Evolutionary conservation across 257 asterid genomes (phyloP).

Genomic region (Vinca minor): DNA sequence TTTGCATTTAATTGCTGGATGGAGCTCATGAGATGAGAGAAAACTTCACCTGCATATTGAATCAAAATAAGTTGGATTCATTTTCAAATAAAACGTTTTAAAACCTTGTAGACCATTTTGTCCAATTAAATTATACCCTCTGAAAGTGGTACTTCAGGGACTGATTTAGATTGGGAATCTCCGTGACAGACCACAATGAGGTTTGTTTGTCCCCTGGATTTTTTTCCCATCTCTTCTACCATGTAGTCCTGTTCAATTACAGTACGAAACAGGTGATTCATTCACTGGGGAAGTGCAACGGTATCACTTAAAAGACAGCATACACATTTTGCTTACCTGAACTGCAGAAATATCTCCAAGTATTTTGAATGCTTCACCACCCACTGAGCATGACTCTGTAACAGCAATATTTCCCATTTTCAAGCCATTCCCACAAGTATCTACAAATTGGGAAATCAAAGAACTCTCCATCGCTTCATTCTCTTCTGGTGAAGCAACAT

Average conservation of each 20-base stretch:
- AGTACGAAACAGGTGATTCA: not conserved
- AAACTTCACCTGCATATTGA: constrained; percentile 53
- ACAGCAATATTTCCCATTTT: constrained; percentile 49
- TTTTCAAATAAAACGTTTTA: constrained; percentile 14
- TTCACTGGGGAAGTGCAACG: not conserved
- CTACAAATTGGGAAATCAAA: constrained; percentile 65
- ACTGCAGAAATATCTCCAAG: constrained; percentile 54
- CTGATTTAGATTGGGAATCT: constrained; percentile 26
- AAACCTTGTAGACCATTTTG: not conserved
- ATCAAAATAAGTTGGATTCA: too few relatives aligned
- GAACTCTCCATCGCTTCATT: constrained; percentile 53
- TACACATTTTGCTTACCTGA: constrained; percentile 43
- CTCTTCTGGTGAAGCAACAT: constrained; percentile 55
- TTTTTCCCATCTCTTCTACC: constrained; percentile 45
- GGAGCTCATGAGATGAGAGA: constrained; percentile 55
- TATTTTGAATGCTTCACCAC: constrained; percentile 49
- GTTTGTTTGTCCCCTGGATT: constrained; percentile 42
- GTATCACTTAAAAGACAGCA: not conserved
- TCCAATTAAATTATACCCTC: constrained; percentile 38
- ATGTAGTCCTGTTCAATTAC: constrained; percentile 52
- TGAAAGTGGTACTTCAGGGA: constrained; percentile 40
- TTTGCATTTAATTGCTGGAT: constrained; percentile 63
- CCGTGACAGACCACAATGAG: constrained; percentile 68
- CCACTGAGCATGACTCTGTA: constrained; percentile 60
- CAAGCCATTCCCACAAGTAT: constrained; percentile 48